Evolutionary conservation across 306 rosid species (phyloP).

Genomic region (Biancaea sappan): DNA sequence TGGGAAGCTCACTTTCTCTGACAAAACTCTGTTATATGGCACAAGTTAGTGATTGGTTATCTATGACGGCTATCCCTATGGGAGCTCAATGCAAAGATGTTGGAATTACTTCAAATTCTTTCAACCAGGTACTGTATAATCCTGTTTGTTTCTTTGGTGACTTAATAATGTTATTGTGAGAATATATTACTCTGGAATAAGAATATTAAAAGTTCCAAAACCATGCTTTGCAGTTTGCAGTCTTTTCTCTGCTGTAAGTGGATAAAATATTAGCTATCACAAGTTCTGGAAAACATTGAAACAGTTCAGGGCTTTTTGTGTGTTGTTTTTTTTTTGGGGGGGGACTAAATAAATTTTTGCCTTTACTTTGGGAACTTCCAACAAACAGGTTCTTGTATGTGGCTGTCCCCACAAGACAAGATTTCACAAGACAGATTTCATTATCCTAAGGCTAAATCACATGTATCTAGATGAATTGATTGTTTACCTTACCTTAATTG

Average conservation of each 20-base stretch:
- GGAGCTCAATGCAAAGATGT: conserved; percentile 85
- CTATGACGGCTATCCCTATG: conserved; percentile 61
- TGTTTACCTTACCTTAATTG: not conserved
- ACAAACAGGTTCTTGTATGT: not conserved
- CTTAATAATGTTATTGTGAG: not conserved
- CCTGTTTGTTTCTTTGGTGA: not conserved
- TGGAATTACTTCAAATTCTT: conserved; percentile 54
- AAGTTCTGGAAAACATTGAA: not conserved
- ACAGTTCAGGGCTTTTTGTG: not conserved
- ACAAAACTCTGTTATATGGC: conserved; percentile 59
- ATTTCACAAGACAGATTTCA: too few relatives aligned
- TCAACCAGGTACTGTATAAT: conserved; percentile 50
- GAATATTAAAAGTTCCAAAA: not conserved
- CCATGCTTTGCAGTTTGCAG: not conserved
- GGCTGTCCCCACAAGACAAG: not conserved
- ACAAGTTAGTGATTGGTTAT: conserved; percentile 60
- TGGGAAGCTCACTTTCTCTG: conserved; percentile 61
- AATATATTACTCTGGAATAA: not conserved
- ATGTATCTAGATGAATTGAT: conserved; percentile 6
- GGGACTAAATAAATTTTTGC: too few relatives aligned
- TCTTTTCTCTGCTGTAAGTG: not conserved
- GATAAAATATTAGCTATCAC: not conserved
- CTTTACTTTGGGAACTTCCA: not conserved
- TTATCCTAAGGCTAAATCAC: not conserved
- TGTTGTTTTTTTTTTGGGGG: too few relatives aligned